These are phyloP conservation scores for Royoungia palumana DNA, from an alignment of 768 basidiomycete genomes.

Conservation along the genomic window DNA sequence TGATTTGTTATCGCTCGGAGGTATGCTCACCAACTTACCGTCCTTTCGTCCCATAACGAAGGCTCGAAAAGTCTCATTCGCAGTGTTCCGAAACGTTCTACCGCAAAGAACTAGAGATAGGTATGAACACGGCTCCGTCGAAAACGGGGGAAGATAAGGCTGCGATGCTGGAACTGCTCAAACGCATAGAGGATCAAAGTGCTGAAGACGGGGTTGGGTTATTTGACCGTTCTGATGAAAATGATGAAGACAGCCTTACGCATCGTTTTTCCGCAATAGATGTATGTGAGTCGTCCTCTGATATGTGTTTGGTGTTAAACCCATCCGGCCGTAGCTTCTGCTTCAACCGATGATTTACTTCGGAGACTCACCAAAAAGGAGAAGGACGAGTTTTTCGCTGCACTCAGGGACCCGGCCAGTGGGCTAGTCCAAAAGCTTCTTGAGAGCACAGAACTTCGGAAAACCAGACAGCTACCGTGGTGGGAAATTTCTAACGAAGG, in stretches of 20 bases:
- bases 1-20: constrained; percentile 73
- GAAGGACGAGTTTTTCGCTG: constrained; percentile 55
- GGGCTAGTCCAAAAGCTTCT: constrained; percentile 59
- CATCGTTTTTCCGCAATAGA: constrained; percentile 54
- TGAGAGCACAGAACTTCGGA: constrained; percentile 51
- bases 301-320: not conserved
- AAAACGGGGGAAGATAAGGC: constrained; percentile 55
- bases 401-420: constrained; percentile 59
- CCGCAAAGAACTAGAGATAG: constrained; percentile 64
- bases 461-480: constrained; percentile 62
- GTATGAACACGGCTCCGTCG: constrained; percentile 55
- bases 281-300: constrained; percentile 45
- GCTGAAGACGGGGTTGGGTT: constrained; percentile 36
- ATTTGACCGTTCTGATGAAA: constrained; percentile 35
- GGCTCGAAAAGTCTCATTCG: constrained; percentile 47
- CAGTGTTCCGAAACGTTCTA: constrained; percentile 84
- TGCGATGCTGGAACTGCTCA: constrained; percentile 68
- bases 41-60: not conserved
- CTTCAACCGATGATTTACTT: constrained; percentile 59
- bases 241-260: constrained; percentile 44
- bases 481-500: constrained; percentile 49
- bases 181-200: constrained; percentile 66
- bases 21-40: constrained; percentile 36
- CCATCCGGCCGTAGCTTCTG: constrained; percentile 40
- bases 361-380: constrained; percentile 57